Conservation (phyloP, 148 eudicot genomes). For the Chenopodium album region DNA sequence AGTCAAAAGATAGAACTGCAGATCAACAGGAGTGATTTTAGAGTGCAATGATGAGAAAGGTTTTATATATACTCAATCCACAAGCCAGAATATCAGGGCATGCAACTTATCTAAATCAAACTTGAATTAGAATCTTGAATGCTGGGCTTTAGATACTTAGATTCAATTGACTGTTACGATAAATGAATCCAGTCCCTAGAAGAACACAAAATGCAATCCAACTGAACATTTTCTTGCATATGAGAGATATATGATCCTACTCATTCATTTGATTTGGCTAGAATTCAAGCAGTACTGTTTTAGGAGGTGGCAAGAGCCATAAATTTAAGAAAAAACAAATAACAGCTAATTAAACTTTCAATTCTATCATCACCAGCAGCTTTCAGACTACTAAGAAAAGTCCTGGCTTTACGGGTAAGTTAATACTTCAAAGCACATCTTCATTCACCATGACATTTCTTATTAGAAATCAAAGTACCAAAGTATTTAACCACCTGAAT, state of each 20-base stretch:
- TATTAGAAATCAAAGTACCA: constrained; percentile 3
- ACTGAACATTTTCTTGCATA: not conserved
- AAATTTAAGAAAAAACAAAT: not conserved
- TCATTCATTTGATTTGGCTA: not conserved
- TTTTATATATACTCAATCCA: not conserved
- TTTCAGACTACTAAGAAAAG: not conserved
- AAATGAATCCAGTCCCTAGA: not conserved
- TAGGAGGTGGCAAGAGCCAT: not conserved
- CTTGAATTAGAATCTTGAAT: not conserved
- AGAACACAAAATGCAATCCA: not conserved
- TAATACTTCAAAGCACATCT: not conserved
- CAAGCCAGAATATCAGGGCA: not conserved
- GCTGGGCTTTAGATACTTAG: not conserved
- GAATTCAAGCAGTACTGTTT: not conserved
- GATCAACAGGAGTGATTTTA: constrained; percentile 6
- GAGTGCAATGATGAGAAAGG: not conserved
- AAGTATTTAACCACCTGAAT: constrained; percentile 52
- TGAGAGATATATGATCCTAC: not conserved
- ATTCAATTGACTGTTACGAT: not conserved
- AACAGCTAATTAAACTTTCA: not conserved
- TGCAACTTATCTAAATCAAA: not conserved
- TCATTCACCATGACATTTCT: constrained; percentile 3
- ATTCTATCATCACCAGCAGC: not conserved
- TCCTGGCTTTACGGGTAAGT: not conserved
- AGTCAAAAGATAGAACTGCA: constrained; percentile 7